A percentile compares a stretch with the other conserved stretches of the same genome.
Conservation (phyloP, 352 stramenopile species). For the Phytophthora nicotianae region DNA sequence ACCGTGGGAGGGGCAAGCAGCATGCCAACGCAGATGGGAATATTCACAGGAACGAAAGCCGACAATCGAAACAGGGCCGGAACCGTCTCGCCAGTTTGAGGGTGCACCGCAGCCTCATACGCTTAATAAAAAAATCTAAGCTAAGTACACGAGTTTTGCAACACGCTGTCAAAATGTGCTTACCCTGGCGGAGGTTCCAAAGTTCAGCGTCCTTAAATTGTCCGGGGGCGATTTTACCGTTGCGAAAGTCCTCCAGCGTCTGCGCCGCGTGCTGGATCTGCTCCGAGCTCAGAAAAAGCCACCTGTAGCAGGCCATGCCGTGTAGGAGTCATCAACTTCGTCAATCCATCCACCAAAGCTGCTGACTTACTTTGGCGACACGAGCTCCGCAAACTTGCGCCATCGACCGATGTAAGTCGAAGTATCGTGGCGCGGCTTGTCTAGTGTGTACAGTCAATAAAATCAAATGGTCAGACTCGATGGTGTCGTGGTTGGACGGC, state of each 20-base stretch:
- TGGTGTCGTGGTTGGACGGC: not conserved
- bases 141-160: too few species aligned
- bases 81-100: constrained; percentile 82
- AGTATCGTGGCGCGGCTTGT: constrained; percentile 82
- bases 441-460: constrained; percentile 23
- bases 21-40: constrained; percentile 88
- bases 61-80: constrained; percentile 72
- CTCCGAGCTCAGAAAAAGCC: constrained; percentile 69
- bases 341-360: not conserved
- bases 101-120: constrained; percentile 81
- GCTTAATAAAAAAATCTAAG: too few species aligned
- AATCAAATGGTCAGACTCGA: too few species aligned
- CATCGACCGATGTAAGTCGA: constrained; percentile 87
- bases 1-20: constrained; percentile 80
- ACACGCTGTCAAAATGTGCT: not conserved
- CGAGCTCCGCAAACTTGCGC: constrained; percentile 85
- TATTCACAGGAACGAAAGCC: constrained; percentile 88
- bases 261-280: constrained; percentile 65
- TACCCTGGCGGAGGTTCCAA: constrained; percentile 75
- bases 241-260: constrained; percentile 63
- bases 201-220: constrained; percentile 71
- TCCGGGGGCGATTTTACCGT: constrained; percentile 44
- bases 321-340: constrained; percentile 3
- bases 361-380: constrained; percentile 62
- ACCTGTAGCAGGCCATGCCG: constrained; percentile 34